A percentile compares a stretch with the other conserved stretches of the same genome.
These are phyloP conservation scores for Violaceomyces palustris DNA, from an alignment of 1,284 basidiomycete species.

Conservation along the genomic window DNA sequence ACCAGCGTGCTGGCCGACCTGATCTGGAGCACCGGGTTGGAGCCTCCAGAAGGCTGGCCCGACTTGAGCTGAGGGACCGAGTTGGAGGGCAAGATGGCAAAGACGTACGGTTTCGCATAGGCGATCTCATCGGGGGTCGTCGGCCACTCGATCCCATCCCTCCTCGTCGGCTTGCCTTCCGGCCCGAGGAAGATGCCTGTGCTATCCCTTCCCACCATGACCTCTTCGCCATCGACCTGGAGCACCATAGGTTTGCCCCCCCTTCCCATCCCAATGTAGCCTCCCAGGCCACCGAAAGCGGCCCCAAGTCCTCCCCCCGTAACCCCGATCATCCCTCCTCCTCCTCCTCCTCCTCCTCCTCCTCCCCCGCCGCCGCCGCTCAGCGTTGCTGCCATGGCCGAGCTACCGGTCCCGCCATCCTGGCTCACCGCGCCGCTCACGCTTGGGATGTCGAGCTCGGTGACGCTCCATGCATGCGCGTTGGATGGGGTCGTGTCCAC, in stretches of 20 bases:
- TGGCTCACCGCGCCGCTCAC: too few relatives aligned
- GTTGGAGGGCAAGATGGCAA: constrained; percentile 55
- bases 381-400: too few relatives aligned
- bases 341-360: too few relatives aligned
- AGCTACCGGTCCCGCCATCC: too few relatives aligned
- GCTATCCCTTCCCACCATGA: constrained; percentile 22
- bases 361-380: too few relatives aligned
- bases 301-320: constrained; percentile 55
- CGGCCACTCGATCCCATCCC: constrained; percentile 68
- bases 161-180: constrained; percentile 65
- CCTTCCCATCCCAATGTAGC: constrained; percentile 76
- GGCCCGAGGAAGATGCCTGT: constrained; percentile 64
- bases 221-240: constrained; percentile 59
- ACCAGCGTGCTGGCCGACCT: constrained; percentile 33
- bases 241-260: constrained; percentile 66
- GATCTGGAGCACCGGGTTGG: constrained; percentile 31
- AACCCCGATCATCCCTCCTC: too few relatives aligned
- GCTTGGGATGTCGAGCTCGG: constrained; percentile 25
- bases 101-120: constrained; percentile 76
- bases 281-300: constrained; percentile 71
- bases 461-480: constrained; percentile 23
- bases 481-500: constrained; percentile 19
- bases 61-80: constrained; percentile 25
- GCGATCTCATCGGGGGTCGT: constrained; percentile 76
- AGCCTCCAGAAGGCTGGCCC: constrained; percentile 15